Evolutionary conservation across 768 basidiomycete species (phyloP).

Genomic region (Russula sp.): DNA sequence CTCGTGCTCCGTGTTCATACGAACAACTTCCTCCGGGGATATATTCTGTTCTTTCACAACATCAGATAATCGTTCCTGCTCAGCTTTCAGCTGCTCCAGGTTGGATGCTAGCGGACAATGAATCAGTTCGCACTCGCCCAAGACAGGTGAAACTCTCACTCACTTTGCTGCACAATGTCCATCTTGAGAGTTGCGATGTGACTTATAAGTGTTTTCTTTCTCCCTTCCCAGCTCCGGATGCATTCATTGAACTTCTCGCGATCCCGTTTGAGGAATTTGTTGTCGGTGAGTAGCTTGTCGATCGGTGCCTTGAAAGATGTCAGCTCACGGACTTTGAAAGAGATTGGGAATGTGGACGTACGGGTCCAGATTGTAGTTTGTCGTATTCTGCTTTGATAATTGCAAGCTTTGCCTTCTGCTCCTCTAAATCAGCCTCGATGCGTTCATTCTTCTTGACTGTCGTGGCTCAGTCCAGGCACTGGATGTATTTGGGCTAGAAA

Average conservation of each 20-base stretch:
- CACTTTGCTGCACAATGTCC: conserved; percentile 58
- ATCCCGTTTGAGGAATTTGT: conserved; percentile 65
- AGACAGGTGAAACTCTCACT: conserved; percentile 26
- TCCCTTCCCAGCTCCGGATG: conserved; percentile 62
- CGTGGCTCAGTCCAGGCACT: neutral
- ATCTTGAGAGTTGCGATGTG: conserved; percentile 65
- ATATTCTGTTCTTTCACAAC: conserved; percentile 86
- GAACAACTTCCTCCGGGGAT: conserved; percentile 83
- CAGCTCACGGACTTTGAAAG: neutral
- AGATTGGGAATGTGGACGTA: conserved; percentile 36
- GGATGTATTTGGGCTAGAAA: neutral
- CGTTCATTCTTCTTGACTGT: conserved; percentile 69
- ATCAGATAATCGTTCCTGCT: conserved; percentile 58
- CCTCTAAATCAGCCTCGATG: conserved; percentile 62
- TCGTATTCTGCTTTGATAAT: conserved; percentile 52
- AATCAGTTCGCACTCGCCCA: neutral
- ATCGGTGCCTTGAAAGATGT: conserved; percentile 46
- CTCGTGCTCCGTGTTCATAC: conserved; percentile 90
- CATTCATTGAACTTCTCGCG: conserved; percentile 76
- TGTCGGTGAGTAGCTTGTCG: conserved; percentile 58
- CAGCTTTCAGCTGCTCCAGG: conserved; percentile 59
- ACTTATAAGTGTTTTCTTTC: conserved; percentile 65
- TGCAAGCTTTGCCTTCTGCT: conserved; percentile 48
- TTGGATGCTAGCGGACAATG: conserved; percentile 34
- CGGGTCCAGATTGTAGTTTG: conserved; percentile 60